These are phyloP conservation scores for Hymenoscyphus repandus DNA, from an alignment of 2,329 filamentous ascomycete genomes.

Conservation along the genomic window DNA sequence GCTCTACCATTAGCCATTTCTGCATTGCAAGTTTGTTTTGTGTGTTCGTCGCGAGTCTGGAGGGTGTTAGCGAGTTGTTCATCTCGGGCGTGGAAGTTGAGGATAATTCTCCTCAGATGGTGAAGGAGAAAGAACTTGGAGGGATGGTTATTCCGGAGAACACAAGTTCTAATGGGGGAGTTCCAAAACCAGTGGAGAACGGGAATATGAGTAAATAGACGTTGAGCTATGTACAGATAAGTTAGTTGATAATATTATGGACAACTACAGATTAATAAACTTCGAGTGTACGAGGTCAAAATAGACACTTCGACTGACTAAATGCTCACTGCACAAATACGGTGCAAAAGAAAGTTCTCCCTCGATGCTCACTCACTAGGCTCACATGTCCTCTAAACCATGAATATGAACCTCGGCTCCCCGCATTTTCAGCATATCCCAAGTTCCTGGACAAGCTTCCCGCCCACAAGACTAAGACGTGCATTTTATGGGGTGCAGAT, in stretches of 20 bases:
- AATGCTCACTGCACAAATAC: no score
- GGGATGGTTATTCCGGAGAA: slow-evolving; percentile 14
- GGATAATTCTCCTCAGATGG: slow-evolving; percentile 20
- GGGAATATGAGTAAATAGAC: no score
- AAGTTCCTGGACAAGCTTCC: no score
- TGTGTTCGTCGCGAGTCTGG: slow-evolving; percentile 83
- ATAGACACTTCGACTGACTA: no score
- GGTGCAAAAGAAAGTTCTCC: no score
- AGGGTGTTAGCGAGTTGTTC: slow-evolving; percentile 79
- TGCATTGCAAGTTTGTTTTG: slow-evolving; percentile 84
- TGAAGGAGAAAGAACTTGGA: slow-evolving; percentile 27
- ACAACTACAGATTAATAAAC: no score
- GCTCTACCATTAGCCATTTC: slow-evolving; percentile 94
- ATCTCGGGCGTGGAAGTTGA: slow-evolving; percentile 73
- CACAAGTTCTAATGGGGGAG: slow-evolving; percentile 12
- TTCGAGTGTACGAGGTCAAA: no score
- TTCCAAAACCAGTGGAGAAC: neutral
- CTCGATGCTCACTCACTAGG: no score
- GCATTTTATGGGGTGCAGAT: neutral
- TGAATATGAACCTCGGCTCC: neutral
- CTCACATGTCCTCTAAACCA: no score
- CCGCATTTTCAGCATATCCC: no score
- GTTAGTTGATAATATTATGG: no score
- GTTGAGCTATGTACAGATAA: no score
- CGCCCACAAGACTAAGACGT: neutral